Percentiles rank a stretch among this genome's conserved stretches.
Evolutionary conservation across 2,329 filamentous ascomycete genomes (phyloP).

Genomic region (Pseudocercospora musae): DNA sequence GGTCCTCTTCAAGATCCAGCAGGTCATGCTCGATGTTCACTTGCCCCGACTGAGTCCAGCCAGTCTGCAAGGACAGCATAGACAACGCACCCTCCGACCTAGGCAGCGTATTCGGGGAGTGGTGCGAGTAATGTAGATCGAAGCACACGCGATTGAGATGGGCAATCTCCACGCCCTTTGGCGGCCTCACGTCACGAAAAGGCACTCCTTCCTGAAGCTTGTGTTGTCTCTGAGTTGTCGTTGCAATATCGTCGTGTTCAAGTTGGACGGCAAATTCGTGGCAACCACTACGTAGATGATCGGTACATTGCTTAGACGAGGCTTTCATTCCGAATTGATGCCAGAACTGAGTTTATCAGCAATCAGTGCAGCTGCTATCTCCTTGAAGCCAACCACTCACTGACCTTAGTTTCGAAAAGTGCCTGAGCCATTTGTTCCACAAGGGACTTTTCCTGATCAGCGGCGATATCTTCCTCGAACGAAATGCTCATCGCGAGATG

Average conservation of each 20-base stretch:
- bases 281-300: not conserved
- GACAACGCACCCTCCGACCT: not conserved
- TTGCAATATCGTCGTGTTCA: slow-evolving; percentile 21
- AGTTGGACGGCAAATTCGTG: slow-evolving; percentile 22
- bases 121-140: slow-evolving; percentile 19
- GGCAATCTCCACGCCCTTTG: slow-evolving; percentile 9
- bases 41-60: not conserved
- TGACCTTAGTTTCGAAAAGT: slow-evolving; percentile 12
- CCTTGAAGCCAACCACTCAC: not conserved
- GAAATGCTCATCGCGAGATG: slow-evolving; percentile 26
- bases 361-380: not conserved
- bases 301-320: slow-evolving; percentile 15
- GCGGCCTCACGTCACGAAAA: slow-evolving; percentile 21
- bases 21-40: not conserved
- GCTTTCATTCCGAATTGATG: slow-evolving; percentile 14
- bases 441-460: not conserved
- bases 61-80: not conserved
- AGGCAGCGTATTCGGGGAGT: not conserved
- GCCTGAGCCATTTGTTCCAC: slow-evolving; percentile 8
- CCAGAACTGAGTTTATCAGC: slow-evolving; percentile 23
- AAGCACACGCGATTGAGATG: slow-evolving; percentile 31
- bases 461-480: not conserved
- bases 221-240: slow-evolving; percentile 8
- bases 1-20: not conserved
- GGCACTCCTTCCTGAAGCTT: slow-evolving; percentile 26